phyloP scores from a whole-genome alignment of 2,329 filamentous ascomycete genomes.

The Amesomyces nigricolor region DNA sequence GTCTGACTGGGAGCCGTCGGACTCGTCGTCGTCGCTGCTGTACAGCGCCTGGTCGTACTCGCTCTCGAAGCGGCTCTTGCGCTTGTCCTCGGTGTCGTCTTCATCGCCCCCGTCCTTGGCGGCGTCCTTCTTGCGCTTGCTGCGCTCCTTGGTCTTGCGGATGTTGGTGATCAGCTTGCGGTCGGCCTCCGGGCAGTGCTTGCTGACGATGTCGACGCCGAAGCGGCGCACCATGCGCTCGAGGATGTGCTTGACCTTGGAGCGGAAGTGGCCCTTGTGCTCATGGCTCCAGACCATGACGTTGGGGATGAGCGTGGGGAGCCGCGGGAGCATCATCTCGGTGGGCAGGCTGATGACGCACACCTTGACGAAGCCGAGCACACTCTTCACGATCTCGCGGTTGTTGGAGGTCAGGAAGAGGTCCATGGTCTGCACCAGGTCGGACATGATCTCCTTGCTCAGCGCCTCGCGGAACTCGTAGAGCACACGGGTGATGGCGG shows the following conservation, averaged over 20 bases:
- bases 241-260: slow-evolving; percentile 96
- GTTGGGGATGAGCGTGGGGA: slow-evolving; percentile 76
- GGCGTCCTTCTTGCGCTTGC: slow-evolving; percentile 80
- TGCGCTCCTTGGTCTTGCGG: slow-evolving; percentile 86
- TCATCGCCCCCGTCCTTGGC: slow-evolving; percentile 52
- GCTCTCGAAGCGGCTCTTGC: slow-evolving; percentile 69
- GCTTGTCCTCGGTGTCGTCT: slow-evolving; percentile 44
- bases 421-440: slow-evolving; percentile 91
- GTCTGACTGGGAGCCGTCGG: slow-evolving; percentile 42
- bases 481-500: slow-evolving; percentile 84
- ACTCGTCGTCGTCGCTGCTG: slow-evolving; percentile 57
- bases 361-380: slow-evolving; percentile 94
- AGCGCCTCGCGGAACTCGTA: slow-evolving; percentile 80
- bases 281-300: slow-evolving; percentile 95
- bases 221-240: slow-evolving; percentile 92
- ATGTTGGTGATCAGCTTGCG: slow-evolving; percentile 90
- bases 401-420: slow-evolving; percentile 96
- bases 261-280: slow-evolving; percentile 94
- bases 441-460: slow-evolving; percentile 63
- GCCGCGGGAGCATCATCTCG: slow-evolving; percentile 70
- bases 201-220: slow-evolving; percentile 73
- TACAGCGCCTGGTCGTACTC: slow-evolving; percentile 97
- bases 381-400: slow-evolving; percentile 90
- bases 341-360: slow-evolving; percentile 81
- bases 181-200: slow-evolving; percentile 76